Evolutionary conservation across 306 rosid genomes (phyloP).

Genomic region (Vicia sativa): DNA sequence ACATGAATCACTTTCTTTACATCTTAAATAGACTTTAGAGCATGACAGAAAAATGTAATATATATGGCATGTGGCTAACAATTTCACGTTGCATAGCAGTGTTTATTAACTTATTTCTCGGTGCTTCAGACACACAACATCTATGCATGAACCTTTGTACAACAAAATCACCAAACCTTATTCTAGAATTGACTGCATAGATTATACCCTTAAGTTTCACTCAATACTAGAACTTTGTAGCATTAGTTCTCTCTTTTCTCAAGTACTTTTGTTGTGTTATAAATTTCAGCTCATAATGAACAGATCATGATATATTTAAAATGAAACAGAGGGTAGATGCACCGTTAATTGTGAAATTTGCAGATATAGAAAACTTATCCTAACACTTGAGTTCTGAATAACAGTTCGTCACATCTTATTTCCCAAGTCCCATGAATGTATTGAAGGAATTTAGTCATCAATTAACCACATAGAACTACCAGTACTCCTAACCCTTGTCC

Average conservation of each 20-base stretch:
- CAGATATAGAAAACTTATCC: conserved; percentile 3
- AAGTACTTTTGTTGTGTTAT: conserved; percentile 6
- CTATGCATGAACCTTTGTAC: conserved; percentile 14
- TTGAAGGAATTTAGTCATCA: conserved; percentile 4
- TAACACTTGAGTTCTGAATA: not conserved
- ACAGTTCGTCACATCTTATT: conserved; percentile 3
- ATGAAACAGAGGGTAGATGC: not conserved
- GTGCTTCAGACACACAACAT: conserved; percentile 13
- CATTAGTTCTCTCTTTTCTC: not conserved
- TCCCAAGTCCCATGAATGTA: conserved; percentile 13
- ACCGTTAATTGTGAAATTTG: not conserved
- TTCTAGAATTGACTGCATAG: not conserved
- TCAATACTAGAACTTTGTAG: not conserved
- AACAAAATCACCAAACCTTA: not conserved
- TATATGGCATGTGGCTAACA: conserved; percentile 1
- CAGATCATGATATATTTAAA: conserved; percentile 6
- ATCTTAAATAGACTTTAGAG: conserved; percentile 7
- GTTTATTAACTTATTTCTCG: conserved; percentile 15
- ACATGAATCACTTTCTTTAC: conserved; percentile 12
- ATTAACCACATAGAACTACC: conserved; percentile 1
- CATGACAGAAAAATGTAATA: conserved; percentile 14
- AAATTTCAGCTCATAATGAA: not conserved
- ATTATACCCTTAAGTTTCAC: not conserved
- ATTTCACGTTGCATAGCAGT: not conserved
- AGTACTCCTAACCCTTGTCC: not conserved